Conservation (phyloP, 2,329 filamentous ascomycete species). For the Paraphaeosphaeria minitans region DNA sequence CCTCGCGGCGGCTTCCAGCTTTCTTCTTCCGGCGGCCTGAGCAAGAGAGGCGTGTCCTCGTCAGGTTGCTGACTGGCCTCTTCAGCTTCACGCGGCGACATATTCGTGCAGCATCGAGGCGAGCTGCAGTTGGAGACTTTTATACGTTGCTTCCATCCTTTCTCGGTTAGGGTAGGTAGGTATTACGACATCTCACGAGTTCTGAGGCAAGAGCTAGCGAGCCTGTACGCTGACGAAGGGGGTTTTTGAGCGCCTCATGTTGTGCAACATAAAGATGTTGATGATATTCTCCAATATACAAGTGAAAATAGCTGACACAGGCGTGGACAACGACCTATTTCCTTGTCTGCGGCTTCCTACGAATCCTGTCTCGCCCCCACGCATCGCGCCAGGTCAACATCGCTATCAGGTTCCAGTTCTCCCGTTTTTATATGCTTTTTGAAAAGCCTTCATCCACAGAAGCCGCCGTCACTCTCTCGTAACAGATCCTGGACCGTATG, state of each 20-base stretch:
- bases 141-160: not conserved
- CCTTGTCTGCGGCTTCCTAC: not conserved
- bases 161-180: not conserved
- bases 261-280: not conserved
- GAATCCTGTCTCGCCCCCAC: no score
- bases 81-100: slow-evolving; percentile 14
- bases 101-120: slow-evolving; percentile 5
- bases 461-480: no score
- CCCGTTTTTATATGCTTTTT: no score
- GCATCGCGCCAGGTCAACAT: no score
- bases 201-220: not conserved
- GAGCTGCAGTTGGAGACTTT: not conserved
- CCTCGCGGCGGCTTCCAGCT: slow-evolving; percentile 26
- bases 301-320: not conserved
- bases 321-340: not conserved
- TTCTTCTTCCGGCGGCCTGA: slow-evolving; percentile 22
- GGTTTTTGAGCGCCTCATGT: not conserved
- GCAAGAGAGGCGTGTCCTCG: slow-evolving; percentile 21
- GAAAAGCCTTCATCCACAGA: no score
- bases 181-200: slow-evolving; percentile 1
- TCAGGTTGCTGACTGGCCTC: slow-evolving; percentile 5
- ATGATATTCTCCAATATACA: not conserved
- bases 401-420: no score
- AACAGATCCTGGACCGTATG: no score
- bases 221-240: not conserved